A percentile compares a stretch with the other conserved stretches of the same genome.
Conservation (phyloP, 192 early-diverging fungal species). For the Coemansia javaensis region DNA sequence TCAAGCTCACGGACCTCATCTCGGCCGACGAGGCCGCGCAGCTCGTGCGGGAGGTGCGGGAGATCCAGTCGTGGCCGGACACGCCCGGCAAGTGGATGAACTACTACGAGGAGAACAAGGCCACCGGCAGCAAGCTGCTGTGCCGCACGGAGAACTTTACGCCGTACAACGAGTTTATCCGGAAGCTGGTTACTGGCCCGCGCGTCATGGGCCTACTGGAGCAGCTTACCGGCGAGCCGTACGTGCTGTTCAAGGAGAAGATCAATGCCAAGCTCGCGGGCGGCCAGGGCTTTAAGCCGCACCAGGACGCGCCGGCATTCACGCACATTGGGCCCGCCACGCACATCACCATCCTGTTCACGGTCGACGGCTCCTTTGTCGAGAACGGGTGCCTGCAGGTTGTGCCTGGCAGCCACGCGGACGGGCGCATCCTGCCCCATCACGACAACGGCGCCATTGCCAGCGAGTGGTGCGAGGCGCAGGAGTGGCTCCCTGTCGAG, state of each 20-base stretch:
- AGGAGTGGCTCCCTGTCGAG: slow-evolving; percentile 55
- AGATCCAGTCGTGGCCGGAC: slow-evolving; percentile 53
- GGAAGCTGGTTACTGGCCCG: slow-evolving; percentile 44
- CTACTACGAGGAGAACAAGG: slow-evolving; percentile 56
- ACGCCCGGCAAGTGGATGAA: slow-evolving; percentile 61
- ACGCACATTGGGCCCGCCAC: slow-evolving; percentile 54
- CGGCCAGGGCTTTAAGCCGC: slow-evolving; percentile 57
- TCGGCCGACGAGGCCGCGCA: slow-evolving; percentile 44
- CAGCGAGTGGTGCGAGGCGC: slow-evolving; percentile 48
- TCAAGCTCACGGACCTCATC: slow-evolving; percentile 56
- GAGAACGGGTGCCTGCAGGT: slow-evolving; percentile 59
- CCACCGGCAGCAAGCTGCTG: slow-evolving; percentile 44
- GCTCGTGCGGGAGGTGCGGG: slow-evolving; percentile 44
- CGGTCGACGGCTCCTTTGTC: slow-evolving; percentile 52
- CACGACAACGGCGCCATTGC: slow-evolving; percentile 46
- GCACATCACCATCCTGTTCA: slow-evolving; percentile 57
- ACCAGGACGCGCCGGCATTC: slow-evolving; percentile 62
- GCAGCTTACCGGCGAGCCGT: slow-evolving; percentile 52
- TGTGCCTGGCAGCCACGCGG: slow-evolving; percentile 52
- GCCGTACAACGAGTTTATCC: slow-evolving; percentile 50
- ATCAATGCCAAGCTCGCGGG: slow-evolving; percentile 60
- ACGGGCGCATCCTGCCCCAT: slow-evolving; percentile 38
- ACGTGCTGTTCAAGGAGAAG: slow-evolving; percentile 62
- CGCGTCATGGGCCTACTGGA: slow-evolving; percentile 48
- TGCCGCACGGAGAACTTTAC: slow-evolving; percentile 64